Conservation (phyloP, 495 filamentous ascomycete species). For the Echria macrotheca region DNA sequence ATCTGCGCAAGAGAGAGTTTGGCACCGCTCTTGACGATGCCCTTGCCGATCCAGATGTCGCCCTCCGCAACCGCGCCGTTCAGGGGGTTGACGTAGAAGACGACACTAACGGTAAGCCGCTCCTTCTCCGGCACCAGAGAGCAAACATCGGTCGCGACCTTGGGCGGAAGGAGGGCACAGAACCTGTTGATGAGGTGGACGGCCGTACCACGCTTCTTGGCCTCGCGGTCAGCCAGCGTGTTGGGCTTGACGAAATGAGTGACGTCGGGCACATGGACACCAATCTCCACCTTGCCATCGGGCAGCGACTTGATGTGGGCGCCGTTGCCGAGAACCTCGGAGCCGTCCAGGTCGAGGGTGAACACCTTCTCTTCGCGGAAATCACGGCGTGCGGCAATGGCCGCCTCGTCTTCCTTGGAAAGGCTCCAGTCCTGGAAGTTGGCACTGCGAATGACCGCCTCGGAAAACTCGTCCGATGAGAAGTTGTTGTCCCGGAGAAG, state of each 20-base stretch:
- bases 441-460: slow-evolving; percentile 89
- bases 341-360: slow-evolving; percentile 80
- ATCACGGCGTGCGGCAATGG: slow-evolving; percentile 72
- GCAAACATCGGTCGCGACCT: slow-evolving; percentile 78
- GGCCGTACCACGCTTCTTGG: slow-evolving; percentile 94
- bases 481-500: slow-evolving; percentile 98
- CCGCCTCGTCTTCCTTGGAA: slow-evolving; percentile 70
- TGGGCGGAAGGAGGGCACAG: slow-evolving; percentile 84
- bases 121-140: slow-evolving; percentile 81
- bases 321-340: slow-evolving; percentile 82
- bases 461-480: slow-evolving; percentile 92
- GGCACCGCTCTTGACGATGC: slow-evolving; percentile 83
- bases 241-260: slow-evolving; percentile 95
- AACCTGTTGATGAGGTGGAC: slow-evolving; percentile 89
- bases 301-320: slow-evolving; percentile 79
- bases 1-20: slow-evolving; percentile 81
- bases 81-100: slow-evolving; percentile 78
- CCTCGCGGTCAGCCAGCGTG: slow-evolving; percentile 93
- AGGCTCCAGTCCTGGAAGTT: slow-evolving; percentile 88
- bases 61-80: slow-evolving; percentile 74
- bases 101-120: slow-evolving; percentile 83
- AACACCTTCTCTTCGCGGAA: slow-evolving; percentile 88
- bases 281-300: slow-evolving; percentile 86
- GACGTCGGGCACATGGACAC: slow-evolving; percentile 92
- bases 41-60: slow-evolving; percentile 89